Percentiles rank a stretch among this genome's conserved stretches.
phyloP scores from a whole-genome alignment of 768 basidiomycete species.

The Trametes cubensis region DNA sequence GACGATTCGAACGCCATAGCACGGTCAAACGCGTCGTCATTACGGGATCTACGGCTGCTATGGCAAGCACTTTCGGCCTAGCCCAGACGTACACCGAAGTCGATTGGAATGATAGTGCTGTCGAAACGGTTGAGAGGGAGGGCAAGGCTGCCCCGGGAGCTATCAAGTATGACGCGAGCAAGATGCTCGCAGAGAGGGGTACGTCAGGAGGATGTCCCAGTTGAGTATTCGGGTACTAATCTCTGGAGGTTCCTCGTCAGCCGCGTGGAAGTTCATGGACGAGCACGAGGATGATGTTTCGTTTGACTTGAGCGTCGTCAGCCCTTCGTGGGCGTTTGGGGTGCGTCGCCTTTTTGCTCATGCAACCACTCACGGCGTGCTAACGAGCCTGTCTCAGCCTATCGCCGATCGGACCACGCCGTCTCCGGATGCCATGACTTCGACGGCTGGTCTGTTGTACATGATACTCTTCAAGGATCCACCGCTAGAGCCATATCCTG shows the following conservation, averaged over 20 bases:
- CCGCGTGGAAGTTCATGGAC: constrained; percentile 53
- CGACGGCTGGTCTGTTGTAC: not conserved
- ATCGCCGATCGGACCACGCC: not conserved
- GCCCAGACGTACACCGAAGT: constrained; percentile 45
- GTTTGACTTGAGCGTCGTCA: constrained; percentile 52
- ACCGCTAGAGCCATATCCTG: no score
- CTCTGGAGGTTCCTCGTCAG: constrained; percentile 15
- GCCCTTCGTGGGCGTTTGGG: constrained; percentile 34
- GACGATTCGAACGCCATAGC: not conserved
- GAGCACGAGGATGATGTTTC: constrained; percentile 33
- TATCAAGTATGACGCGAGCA: constrained; percentile 57
- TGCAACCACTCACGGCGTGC: no score
- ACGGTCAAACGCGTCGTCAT: constrained; percentile 65
- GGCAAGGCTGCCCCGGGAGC: constrained; percentile 45
- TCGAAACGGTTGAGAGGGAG: constrained; percentile 48
- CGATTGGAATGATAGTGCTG: constrained; percentile 62
- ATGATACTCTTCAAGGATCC: not conserved
- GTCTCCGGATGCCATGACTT: not conserved
- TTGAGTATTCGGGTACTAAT: not conserved
- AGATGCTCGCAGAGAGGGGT: constrained; percentile 57
- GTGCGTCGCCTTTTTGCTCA: not conserved
- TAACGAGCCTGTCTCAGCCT: not conserved
- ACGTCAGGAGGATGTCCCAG: not conserved
- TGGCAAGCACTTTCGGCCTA: constrained; percentile 32
- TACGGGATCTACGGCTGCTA: constrained; percentile 53